A percentile compares a stretch with the other conserved stretches of the same genome.
Evolutionary conservation across 192 early-diverging fungal species (phyloP).

Genomic region (Dissophora globulifera): DNA sequence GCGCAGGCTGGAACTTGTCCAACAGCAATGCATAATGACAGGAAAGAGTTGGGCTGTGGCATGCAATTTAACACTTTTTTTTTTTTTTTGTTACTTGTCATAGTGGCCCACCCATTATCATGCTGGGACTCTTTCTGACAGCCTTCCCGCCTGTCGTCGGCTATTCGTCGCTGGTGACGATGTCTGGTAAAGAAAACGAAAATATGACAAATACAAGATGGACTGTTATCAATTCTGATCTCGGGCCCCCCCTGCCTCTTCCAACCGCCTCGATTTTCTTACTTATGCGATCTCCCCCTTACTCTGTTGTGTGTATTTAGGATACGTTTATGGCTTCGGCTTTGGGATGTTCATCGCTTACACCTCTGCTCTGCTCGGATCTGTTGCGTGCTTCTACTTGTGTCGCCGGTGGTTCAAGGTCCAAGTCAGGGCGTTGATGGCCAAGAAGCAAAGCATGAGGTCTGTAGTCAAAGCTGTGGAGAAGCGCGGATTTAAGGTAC

Average conservation of each 20-base stretch:
- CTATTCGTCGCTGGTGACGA: slow-evolving; percentile 69
- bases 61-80: not conserved
- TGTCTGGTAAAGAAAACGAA: slow-evolving; percentile 53
- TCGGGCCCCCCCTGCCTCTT: too few relatives aligned
- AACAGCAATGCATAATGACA: too few relatives aligned
- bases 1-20: too few relatives aligned
- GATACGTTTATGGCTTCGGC: slow-evolving; percentile 73
- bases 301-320: slow-evolving; percentile 16
- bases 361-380: slow-evolving; percentile 66
- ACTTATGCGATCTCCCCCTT: not conserved
- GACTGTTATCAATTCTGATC: too few relatives aligned
- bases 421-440: slow-evolving; percentile 56
- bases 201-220: too few relatives aligned
- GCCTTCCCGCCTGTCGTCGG: slow-evolving; percentile 78
- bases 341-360: slow-evolving; percentile 71
- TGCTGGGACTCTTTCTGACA: slow-evolving; percentile 60
- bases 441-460: slow-evolving; percentile 60
- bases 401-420: slow-evolving; percentile 60
- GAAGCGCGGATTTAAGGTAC: slow-evolving; percentile 71
- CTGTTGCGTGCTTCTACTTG: slow-evolving; percentile 63
- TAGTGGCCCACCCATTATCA: slow-evolving; percentile 48
- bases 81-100: not conserved
- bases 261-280: not conserved
- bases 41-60: too few relatives aligned
- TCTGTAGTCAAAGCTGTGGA: slow-evolving; percentile 69